Base-by-base conservation (phyloP, 768 basidiomycete species). In the Amanita molliuscula region DNA sequence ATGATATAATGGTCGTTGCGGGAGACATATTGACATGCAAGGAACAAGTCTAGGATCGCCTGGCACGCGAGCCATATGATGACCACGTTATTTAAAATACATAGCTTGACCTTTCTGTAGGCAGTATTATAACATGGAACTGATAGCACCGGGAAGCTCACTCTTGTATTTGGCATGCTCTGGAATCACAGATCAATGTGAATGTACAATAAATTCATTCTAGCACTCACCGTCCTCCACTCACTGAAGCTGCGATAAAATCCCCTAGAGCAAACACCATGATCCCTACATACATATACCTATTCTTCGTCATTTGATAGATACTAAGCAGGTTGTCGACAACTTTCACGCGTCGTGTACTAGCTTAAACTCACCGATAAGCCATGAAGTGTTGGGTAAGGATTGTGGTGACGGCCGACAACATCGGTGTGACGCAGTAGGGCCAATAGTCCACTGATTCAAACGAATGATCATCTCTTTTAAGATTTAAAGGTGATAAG, bases 321-420 rank as follows among this genome's bases (percentile, higher is more conserved):
- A 58, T 58, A 10, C 57, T 58, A 38, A 16, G n/a, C 23, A 0
- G 4, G 21, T 25, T 15, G 23, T 42, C 25, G 15, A 26, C n/a
- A 8, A 35, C 35, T 1, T 29, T 16, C 23, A 20, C 6, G 29
- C 16, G 9, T 10, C 7, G 1, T 36, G 8, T 15, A 21, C 21
- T 21, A 26, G 31, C 13, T 34, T 20, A 5, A 3, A 23, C 51
- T 48, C 28, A 56, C 57, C 52, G 50, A 28, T 46, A 40, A 11
- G 53, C 53, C 38, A 56, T 36, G 38, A 58, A 58, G 53, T 47
- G n/a, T 21, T 53, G 55, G 34, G 51, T 58, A 26, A 58, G 44
- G 31, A 53, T 36, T 13, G 57, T 54, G 1, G 57, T 52, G 11
- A 58, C 23, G 23, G 52, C 54, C 4, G 54, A 52, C 23, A 47